These are phyloP conservation scores for Whalleya microplaca DNA, from an alignment of 2,329 filamentous ascomycete genomes.

Conservation along the genomic window DNA sequence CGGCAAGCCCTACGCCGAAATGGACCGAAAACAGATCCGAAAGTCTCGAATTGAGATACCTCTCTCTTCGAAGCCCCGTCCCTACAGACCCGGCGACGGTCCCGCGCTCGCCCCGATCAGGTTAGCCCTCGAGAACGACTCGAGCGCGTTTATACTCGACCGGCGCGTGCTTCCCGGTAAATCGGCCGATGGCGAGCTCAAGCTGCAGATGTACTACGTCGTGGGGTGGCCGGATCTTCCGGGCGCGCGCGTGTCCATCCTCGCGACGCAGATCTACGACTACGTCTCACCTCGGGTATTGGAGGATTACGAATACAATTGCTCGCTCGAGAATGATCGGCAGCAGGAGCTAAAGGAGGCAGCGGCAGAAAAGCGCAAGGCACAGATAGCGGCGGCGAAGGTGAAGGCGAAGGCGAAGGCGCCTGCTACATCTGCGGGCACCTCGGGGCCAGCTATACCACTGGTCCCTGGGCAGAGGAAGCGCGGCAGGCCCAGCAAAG, in stretches of 20 bases:
- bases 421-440: slow-evolving; percentile 4
- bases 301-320: slow-evolving; percentile 60
- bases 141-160: slow-evolving; percentile 60
- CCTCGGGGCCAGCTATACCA: slow-evolving; percentile 6
- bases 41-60: slow-evolving; percentile 36
- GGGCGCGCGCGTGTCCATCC: slow-evolving; percentile 50
- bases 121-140: slow-evolving; percentile 53
- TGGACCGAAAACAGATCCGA: slow-evolving; percentile 17
- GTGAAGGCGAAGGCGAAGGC: slow-evolving; percentile 1
- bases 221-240: slow-evolving; percentile 59
- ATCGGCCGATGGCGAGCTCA: slow-evolving; percentile 33
- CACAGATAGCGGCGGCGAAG: slow-evolving; percentile 25
- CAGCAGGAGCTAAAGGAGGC: slow-evolving; percentile 34
- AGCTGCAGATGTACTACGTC: slow-evolving; percentile 54
- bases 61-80: slow-evolving; percentile 35
- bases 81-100: slow-evolving; percentile 51
- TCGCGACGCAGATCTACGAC: slow-evolving; percentile 53
- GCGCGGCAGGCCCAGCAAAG: slow-evolving; percentile 35
- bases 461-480: slow-evolving; percentile 15
- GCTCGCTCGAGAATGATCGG: slow-evolving; percentile 49
- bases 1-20: slow-evolving; percentile 2
- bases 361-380: slow-evolving; percentile 23
- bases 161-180: slow-evolving; percentile 50
- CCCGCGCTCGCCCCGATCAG: slow-evolving; percentile 52
- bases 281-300: slow-evolving; percentile 61